Conservation (phyloP, 345 rosid genomes). For the Moricandia moricandioides region DNA sequence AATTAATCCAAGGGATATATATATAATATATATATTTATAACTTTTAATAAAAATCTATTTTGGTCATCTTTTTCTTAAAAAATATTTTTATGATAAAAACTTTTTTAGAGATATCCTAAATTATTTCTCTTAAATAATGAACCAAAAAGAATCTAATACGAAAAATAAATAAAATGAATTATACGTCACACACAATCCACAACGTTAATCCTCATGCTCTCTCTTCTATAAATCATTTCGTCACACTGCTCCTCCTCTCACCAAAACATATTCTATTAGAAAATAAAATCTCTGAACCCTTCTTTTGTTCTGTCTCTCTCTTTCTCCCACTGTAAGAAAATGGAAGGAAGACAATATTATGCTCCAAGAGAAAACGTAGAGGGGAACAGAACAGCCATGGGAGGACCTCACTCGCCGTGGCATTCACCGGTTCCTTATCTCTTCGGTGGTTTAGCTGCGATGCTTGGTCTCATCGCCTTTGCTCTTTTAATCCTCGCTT, state of each 20-base stretch:
- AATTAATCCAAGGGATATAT: too few relatives aligned
- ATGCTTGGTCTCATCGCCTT: slow-evolving; percentile 91
- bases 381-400: slow-evolving; percentile 16
- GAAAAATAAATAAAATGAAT: not conserved
- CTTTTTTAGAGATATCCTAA: too few relatives aligned
- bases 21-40: too few relatives aligned
- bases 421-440: slow-evolving; percentile 95
- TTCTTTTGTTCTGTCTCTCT: not conserved
- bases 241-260: slow-evolving; percentile 27
- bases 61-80: too few relatives aligned
- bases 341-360: slow-evolving; percentile 50
- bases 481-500: slow-evolving; percentile 84
- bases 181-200: slow-evolving; percentile 31
- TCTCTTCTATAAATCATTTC: slow-evolving; percentile 32
- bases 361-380: slow-evolving; percentile 35
- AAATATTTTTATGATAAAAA: too few relatives aligned
- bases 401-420: slow-evolving; percentile 57
- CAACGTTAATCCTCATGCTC: slow-evolving; percentile 12
- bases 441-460: slow-evolving; percentile 91
- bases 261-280: slow-evolving; percentile 27
- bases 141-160: slow-evolving; percentile 17
- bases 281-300: not conserved
- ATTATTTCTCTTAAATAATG: not conserved
- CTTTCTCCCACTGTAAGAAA: not conserved
- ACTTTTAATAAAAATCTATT: too few relatives aligned